Evolutionary conservation across 352 stramenopile genomes (phyloP), one percentile per base, ranked within the genome.

Genomic region (Aphanomyces euteiches): DNA sequence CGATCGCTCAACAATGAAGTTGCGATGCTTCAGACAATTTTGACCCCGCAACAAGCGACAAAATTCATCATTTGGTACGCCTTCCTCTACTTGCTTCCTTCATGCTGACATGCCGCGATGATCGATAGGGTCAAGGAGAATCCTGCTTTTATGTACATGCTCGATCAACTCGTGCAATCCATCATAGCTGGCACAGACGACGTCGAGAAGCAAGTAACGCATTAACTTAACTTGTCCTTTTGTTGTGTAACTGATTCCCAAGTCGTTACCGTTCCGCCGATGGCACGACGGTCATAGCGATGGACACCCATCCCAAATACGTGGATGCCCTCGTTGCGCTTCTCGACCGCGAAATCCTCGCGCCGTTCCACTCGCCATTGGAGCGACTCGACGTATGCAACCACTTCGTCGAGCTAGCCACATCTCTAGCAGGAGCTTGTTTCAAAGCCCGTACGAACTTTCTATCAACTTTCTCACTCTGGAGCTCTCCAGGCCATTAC

Each of bases 71-170:
- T 92, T 65, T 92, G 85, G 85, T 67, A 67, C 43, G 59, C 7
- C 7, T 10, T 67, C 2, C 6, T 67, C 59, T 19, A 19, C 10
- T 67, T 5, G 21, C 8, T 17, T n/a, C 28, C 7, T 40, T 1
- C 7, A 12, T 67, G 10, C 8, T 66, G 39, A 8, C 17, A 37
- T 53, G 28, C 13, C 19, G 28, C 34, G n/a, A 54, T n/a, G 13
- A 19, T 54, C 28, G 8, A 34, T 58, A 67, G 59, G 59, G 85
- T 92, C 15, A 92, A 92, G 66, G 82, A 92, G 50, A 92, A 92
- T 47, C 85, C 83, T 59, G 85, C 85, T 19, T 90, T 92, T 69
- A 92, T 92, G 85, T 92, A 92, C 71, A 92, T 92, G 85, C 75
- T 92, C 54, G 83, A 92, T 74, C 89, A 89, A 65, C 72, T 92